Percentiles rank a stretch among this genome's conserved stretches.
Conservation (phyloP, 345 rosid genomes). For the Euphorbia lathyris region DNA sequence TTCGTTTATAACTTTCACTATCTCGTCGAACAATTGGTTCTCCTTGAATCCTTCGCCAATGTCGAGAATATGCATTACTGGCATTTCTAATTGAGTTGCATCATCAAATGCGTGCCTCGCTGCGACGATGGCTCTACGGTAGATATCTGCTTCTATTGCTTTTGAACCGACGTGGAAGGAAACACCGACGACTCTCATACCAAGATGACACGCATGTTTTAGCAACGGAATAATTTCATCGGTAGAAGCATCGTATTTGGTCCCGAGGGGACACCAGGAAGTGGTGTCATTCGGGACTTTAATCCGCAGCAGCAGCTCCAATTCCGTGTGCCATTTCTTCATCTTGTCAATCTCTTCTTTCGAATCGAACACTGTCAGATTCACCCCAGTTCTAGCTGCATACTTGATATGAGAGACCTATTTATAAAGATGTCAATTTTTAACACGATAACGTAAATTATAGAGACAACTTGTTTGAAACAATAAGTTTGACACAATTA, state of each 20-base stretch:
- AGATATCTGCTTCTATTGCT: conserved; percentile 13
- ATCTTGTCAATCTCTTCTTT: conserved; percentile 31
- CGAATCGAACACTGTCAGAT: conserved; percentile 36
- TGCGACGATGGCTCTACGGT: conserved; percentile 21
- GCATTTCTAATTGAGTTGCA: conserved; percentile 26
- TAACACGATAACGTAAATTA: too few relatives aligned
- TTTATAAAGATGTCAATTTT: too few relatives aligned
- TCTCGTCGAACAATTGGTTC: conserved; percentile 20
- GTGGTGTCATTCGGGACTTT: conserved; percentile 18
- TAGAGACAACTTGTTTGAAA: too few relatives aligned
- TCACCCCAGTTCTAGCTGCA: conserved; percentile 33
- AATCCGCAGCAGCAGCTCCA: conserved; percentile 24
- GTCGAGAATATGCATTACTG: conserved; percentile 21
- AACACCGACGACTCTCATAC: conserved; percentile 21
- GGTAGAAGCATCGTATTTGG: conserved; percentile 22
- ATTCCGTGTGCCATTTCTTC: conserved; percentile 28
- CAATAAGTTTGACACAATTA: too few relatives aligned
- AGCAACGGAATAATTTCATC: conserved; percentile 28
- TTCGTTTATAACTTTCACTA: conserved; percentile 19
- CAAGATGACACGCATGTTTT: conserved; percentile 17
- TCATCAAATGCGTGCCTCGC: conserved; percentile 26
- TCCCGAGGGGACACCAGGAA: conserved; percentile 18
- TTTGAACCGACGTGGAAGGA: conserved; percentile 35
- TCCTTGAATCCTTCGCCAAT: conserved; percentile 36
- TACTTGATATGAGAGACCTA: conserved; percentile 30